Evolutionary conservation across 768 basidiomycete species (phyloP).

Genomic region (Boletus eberwhitei): DNA sequence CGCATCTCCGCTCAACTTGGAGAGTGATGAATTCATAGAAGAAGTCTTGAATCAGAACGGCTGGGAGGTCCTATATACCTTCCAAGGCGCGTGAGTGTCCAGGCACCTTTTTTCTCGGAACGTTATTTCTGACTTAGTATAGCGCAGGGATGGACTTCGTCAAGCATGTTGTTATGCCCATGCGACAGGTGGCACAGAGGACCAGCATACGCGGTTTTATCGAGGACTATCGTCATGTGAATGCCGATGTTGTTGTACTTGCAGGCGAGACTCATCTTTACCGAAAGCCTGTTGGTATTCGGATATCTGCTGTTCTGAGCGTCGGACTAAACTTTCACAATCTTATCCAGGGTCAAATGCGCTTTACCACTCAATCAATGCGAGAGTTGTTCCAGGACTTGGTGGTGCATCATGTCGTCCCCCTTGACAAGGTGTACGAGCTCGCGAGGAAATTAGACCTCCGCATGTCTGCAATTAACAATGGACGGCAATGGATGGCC

Average conservation of each 20-base stretch:
- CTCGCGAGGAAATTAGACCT: constrained; percentile 25
- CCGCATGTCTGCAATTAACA: constrained; percentile 22
- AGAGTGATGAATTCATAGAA: constrained; percentile 31
- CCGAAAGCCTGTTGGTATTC: constrained; percentile 23
- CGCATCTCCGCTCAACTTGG: constrained; percentile 5
- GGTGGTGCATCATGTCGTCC: constrained; percentile 25
- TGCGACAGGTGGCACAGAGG: constrained; percentile 32
- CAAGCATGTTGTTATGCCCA: constrained; percentile 36
- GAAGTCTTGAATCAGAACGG: constrained; percentile 32
- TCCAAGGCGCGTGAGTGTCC: constrained; percentile 37
- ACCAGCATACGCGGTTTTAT: constrained; percentile 34
- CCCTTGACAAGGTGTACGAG: constrained; percentile 21
- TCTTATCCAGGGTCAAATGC: constrained; percentile 24
- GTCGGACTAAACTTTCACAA: not conserved
- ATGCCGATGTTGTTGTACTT: constrained; percentile 37
- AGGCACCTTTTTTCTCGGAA: not conserved
- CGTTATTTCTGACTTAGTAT: constrained; percentile 9
- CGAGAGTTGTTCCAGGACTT: constrained; percentile 20
- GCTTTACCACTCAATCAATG: constrained; percentile 19
- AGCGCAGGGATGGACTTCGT: constrained; percentile 39
- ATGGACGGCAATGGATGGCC: constrained; percentile 36
- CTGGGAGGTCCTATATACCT: constrained; percentile 40
- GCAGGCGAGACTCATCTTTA: constrained; percentile 38
- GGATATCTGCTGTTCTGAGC: not conserved
- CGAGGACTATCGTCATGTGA: constrained; percentile 35